Evolutionary conservation across 2,329 filamentous ascomycete species (phyloP), one percentile per base, ranked within the genome.

Genomic region (Trichoderma endophyticum): DNA sequence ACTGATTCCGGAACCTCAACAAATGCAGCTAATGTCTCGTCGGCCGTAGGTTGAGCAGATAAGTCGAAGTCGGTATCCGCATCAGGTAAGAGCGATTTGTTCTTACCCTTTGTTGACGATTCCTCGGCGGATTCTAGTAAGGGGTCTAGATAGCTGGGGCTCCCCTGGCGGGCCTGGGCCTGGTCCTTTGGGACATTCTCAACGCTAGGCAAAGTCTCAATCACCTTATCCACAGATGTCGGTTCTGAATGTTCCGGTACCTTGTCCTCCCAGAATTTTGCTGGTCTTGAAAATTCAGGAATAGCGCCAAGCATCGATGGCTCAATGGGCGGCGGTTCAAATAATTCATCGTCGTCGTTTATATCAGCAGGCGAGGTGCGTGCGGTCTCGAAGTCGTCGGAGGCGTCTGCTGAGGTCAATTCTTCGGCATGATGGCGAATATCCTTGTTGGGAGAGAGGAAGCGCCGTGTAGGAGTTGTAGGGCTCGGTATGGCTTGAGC

Each of bases 331-430:
- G 67, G 67, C 57, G 30, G 67, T 34, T 69, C 66, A 32, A 34
- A 43, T 12, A 59, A 18, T 4, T 75, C 72, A 21, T 68, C 54
- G 5, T 51, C 61, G 11, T 51, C 61, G 11, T 71, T 39, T 18
- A 71, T 59, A 34, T 75, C 76, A 34, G 60, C 48, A 54, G 71
- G 71, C 15, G 62, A 73, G 32, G 63, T 43, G 32, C 56, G 71
- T 24, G 76, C 72, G 34, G 72, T 72, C 34, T 76, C 76, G 21
- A 75, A 76, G 2, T 65, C 72, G 51, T 82, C 81, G 6, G 81
- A 80, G 56, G 81, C 80, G 66, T 82, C 80, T 14, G 78, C 77
- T 39, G 81, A 81, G 8, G 79, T 77, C 63, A 80, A 54, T 39
- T 80, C 79, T 9, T 83, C 81, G 6, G 74, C 21, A 36, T 75